A percentile compares a stretch with the other conserved stretches of the same genome.
These are phyloP conservation scores for Lachnellula cervina DNA, from an alignment of 2,329 filamentous ascomycete genomes.

Conservation along the genomic window DNA sequence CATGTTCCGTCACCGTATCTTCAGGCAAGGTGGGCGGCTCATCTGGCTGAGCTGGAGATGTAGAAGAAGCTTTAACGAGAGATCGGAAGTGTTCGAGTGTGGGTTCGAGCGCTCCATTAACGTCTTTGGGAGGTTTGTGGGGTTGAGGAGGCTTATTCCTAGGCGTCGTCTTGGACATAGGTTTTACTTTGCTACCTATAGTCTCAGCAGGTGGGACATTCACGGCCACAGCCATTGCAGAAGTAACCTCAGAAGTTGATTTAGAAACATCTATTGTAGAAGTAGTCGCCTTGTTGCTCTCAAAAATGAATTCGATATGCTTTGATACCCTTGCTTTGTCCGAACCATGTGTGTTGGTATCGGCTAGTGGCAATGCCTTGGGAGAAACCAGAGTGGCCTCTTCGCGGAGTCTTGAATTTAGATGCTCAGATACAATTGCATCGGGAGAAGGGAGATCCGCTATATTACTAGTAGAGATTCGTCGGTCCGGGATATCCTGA, in stretches of 20 bases:
- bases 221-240: neutral
- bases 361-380: neutral
- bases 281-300: neutral
- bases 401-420: neutral
- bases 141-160: neutral
- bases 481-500: neutral
- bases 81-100: conserved; percentile 13
- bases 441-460: neutral
- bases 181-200: neutral
- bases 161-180: neutral
- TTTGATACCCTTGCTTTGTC: neutral
- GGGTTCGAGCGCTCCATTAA: conserved; percentile 5
- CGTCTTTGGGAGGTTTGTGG: neutral
- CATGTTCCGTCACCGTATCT: neutral
- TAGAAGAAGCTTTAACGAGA: conserved; percentile 10
- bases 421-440: neutral
- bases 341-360: neutral
- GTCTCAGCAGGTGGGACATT: neutral
- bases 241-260: neutral
- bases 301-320: neutral
- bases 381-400: neutral
- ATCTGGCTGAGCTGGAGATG: neutral
- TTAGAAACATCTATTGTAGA: neutral
- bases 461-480: neutral
- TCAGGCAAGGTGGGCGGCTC: neutral